Conservation (phyloP, 257 asterid species). For the Solanum sejunctum region DNA sequence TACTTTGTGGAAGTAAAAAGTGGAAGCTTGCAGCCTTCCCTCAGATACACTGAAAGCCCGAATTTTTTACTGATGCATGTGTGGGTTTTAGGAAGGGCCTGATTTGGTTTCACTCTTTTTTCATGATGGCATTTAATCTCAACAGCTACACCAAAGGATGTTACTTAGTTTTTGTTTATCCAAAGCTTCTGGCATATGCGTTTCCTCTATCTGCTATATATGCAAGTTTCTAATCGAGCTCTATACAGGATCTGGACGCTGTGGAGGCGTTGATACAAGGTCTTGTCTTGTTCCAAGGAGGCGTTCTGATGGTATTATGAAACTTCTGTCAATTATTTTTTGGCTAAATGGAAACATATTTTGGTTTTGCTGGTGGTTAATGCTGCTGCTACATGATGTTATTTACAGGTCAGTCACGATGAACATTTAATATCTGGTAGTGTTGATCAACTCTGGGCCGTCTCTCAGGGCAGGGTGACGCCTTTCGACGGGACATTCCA, state of each 20-base stretch:
- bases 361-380: constrained; percentile 1
- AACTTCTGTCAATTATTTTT: not conserved
- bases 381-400: not conserved
- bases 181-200: not conserved
- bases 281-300: constrained; percentile 95
- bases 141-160: not conserved
- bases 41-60: not conserved
- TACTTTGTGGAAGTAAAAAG: not conserved
- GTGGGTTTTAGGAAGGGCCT: not conserved
- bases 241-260: constrained; percentile 79
- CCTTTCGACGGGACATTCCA: constrained; percentile 77
- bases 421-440: constrained; percentile 95
- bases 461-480: constrained; percentile 55
- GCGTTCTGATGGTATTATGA: constrained; percentile 74
- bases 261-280: constrained; percentile 98
- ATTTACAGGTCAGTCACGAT: constrained; percentile 84
- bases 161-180: not conserved
- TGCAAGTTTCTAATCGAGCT: not conserved
- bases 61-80: not conserved
- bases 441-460: constrained; percentile 90
- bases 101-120: not conserved
- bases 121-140: not conserved
- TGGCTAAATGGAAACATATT: not conserved
- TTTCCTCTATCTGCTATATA: not conserved
- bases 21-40: not conserved